A percentile compares a stretch with the other conserved stretches of the same genome.
Evolutionary conservation across 2,329 filamentous ascomycete genomes (phyloP).

Genomic region (Diaporthe batatas): DNA sequence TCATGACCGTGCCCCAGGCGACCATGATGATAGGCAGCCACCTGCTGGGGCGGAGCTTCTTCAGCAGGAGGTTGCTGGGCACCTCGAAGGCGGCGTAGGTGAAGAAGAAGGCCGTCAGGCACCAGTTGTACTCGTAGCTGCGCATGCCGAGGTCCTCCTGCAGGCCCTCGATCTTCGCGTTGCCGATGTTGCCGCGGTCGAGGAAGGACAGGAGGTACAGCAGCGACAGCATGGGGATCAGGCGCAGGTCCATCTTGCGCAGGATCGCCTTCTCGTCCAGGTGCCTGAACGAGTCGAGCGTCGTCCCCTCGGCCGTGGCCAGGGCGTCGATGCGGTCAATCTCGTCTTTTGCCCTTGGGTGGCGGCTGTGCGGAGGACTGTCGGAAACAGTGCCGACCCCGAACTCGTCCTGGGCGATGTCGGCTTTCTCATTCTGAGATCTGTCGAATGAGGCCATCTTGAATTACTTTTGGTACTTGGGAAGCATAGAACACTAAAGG

Average conservation of each 20-base stretch:
- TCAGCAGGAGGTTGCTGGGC: constrained; percentile 83
- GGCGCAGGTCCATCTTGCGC: constrained; percentile 67
- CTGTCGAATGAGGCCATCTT: constrained; percentile 24
- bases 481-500: background rate
- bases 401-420: constrained; percentile 37
- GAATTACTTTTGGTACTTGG: background rate
- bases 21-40: constrained; percentile 86
- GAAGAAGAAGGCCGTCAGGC: constrained; percentile 82
- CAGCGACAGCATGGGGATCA: constrained; percentile 74
- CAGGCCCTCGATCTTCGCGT: constrained; percentile 74
- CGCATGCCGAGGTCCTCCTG: constrained; percentile 69
- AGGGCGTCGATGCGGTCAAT: constrained; percentile 43
- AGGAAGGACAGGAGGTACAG: constrained; percentile 79
- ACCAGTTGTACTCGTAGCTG: constrained; percentile 77
- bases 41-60: constrained; percentile 77
- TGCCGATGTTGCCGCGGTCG: constrained; percentile 75
- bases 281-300: constrained; percentile 50
- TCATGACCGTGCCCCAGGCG: constrained; percentile 64
- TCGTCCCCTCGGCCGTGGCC: constrained; percentile 40
- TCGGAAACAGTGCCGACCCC: background rate
- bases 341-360: constrained; percentile 32
- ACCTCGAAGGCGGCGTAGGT: constrained; percentile 83
- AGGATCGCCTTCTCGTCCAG: constrained; percentile 71
- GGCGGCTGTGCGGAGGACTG: background rate
- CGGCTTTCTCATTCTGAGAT: constrained; percentile 32